Percentiles rank a stretch among this genome's conserved stretches.
Conservation (phyloP, 768 basidiomycete species). For the Kondoa malvinella region DNA sequence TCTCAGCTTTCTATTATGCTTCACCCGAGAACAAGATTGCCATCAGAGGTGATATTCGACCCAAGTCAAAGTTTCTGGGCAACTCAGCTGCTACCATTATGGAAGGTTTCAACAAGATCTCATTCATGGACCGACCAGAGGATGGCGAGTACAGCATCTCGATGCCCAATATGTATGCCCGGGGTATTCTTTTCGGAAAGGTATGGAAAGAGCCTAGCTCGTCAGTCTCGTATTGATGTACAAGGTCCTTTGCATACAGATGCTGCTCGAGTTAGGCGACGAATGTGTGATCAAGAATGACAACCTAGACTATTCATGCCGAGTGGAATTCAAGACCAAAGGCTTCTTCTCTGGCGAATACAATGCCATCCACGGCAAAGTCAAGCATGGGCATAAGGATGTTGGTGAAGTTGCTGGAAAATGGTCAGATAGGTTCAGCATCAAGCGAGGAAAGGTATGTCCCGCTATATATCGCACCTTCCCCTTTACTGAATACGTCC, state of each 20-base stretch:
- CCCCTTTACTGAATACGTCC: neutral
- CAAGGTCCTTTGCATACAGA: conserved; percentile 37
- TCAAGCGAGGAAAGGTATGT: conserved; percentile 50
- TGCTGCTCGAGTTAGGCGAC: conserved; percentile 92
- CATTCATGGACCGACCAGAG: conserved; percentile 20
- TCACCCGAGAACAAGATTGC: conserved; percentile 73
- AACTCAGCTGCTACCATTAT: conserved; percentile 90
- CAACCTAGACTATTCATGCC: conserved; percentile 52
- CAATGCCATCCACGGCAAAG: conserved; percentile 68
- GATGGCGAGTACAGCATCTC: conserved; percentile 61
- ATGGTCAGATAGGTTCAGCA: conserved; percentile 84
- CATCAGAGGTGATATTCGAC: conserved; percentile 81
- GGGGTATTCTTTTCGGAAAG: conserved; percentile 37
- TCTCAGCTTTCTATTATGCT: conserved; percentile 41
- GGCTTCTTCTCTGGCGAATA: conserved; percentile 92
- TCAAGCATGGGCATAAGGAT: conserved; percentile 48
- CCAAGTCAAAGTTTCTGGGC: conserved; percentile 89
- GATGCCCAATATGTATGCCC: conserved; percentile 81
- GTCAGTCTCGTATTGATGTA: neutral
- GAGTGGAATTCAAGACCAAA: conserved; percentile 97
- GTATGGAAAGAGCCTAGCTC: conserved; percentile 46
- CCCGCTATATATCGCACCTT: neutral
- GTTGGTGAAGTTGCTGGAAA: conserved; percentile 74
- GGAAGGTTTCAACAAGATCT: conserved; percentile 46
- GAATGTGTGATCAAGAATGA: conserved; percentile 69